Conservation (phyloP, 2,329 filamentous ascomycete species). For the Dactylellina leptospora region DNA sequence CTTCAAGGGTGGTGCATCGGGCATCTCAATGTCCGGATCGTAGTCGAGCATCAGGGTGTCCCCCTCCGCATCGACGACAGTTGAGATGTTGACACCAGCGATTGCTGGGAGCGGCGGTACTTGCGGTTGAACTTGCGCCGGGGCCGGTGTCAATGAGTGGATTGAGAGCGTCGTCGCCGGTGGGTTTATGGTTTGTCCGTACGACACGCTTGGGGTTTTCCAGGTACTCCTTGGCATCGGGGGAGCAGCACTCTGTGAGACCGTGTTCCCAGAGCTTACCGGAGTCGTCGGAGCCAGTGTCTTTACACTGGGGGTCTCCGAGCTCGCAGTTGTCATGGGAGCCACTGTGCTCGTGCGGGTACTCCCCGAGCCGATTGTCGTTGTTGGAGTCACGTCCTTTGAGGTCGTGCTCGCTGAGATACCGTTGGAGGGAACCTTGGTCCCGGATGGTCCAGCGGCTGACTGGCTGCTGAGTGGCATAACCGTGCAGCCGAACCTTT, state of each 20-base stretch:
- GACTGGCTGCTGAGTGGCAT: too few species aligned
- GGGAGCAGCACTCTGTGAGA: neutral
- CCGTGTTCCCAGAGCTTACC: neutral
- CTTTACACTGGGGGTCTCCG: neutral
- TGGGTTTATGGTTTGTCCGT: too few species aligned
- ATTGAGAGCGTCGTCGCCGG: neutral
- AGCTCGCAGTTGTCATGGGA: neutral
- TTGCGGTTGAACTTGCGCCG: neutral
- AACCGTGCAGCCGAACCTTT: too few species aligned
- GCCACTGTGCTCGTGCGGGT: neutral
- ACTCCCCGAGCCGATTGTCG: neutral
- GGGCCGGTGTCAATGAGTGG: neutral
- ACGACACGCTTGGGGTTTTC: too few species aligned
- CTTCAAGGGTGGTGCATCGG: slow-evolving; percentile 17
- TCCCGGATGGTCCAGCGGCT: too few species aligned
- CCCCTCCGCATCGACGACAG: slow-evolving; percentile 6
- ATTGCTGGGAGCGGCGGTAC: neutral
- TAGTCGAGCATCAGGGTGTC: slow-evolving; percentile 12
- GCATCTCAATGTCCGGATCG: slow-evolving; percentile 24
- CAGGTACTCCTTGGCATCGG: neutral
- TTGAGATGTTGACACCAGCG: neutral
- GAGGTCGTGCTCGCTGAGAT: too few species aligned
- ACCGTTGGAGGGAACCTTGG: too few species aligned
- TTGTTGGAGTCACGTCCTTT: too few species aligned
- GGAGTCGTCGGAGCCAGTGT: neutral